phyloP scores from a whole-genome alignment of 352 stramenopile genomes.

The Phytophthora citricola region DNA sequence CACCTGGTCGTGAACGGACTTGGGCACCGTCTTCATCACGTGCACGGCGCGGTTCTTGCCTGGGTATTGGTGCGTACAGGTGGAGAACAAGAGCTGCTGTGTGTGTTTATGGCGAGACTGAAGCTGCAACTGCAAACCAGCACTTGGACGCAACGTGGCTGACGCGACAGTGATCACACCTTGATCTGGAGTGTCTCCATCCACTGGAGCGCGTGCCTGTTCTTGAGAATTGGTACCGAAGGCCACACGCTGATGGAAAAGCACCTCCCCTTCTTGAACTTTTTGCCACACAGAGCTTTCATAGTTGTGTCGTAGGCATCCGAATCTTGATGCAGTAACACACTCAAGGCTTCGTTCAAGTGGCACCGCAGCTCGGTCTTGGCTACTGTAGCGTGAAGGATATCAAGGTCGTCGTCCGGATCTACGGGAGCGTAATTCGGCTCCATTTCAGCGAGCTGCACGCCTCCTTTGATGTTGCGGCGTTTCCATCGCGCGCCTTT shows the following conservation, averaged over 20 bases:
- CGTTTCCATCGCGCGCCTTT: constrained; percentile 48
- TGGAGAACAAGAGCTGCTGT: constrained; percentile 61
- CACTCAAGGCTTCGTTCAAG: constrained; percentile 67
- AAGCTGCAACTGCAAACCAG: constrained; percentile 34
- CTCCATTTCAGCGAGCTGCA: constrained; percentile 55
- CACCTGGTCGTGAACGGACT: constrained; percentile 58
- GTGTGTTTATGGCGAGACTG: constrained; percentile 47
- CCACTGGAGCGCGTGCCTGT: constrained; percentile 21
- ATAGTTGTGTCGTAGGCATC: constrained; percentile 52
- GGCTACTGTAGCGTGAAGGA: constrained; percentile 54
- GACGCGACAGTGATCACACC: constrained; percentile 46
- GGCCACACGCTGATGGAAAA: constrained; percentile 53
- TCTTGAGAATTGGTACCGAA: constrained; percentile 31
- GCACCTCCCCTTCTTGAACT: constrained; percentile 52
- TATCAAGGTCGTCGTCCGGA: constrained; percentile 41
- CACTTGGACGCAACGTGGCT: constrained; percentile 42
- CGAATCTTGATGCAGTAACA: constrained; percentile 53
- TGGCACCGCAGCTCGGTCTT: constrained; percentile 60
- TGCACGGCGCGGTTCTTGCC: constrained; percentile 53
- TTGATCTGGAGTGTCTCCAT: constrained; percentile 23
- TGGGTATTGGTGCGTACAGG: constrained; percentile 54
- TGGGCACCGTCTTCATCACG: constrained; percentile 65
- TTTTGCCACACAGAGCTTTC: constrained; percentile 52
- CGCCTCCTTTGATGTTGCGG: constrained; percentile 39
- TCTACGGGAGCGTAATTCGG: constrained; percentile 41